These are phyloP conservation scores for Amanita jacksonii DNA, from an alignment of 768 basidiomycete species.

Conservation along the genomic window DNA sequence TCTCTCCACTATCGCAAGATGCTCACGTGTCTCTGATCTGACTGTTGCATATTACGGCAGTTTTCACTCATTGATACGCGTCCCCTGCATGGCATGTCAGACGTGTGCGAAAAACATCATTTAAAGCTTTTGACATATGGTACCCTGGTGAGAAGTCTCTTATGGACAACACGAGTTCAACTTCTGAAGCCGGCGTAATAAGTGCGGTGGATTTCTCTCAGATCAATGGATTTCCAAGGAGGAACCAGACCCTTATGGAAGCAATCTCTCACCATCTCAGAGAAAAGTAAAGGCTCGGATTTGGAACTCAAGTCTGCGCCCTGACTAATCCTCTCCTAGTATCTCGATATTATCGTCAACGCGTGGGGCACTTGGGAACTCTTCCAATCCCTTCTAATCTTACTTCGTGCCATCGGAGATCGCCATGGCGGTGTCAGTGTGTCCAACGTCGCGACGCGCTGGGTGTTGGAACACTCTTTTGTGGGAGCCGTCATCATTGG, in stretches of 20 bases:
- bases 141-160: constrained; percentile 47
- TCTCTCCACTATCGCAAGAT: not conserved
- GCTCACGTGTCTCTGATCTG: not conserved
- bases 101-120: constrained; percentile 63
- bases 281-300: constrained; percentile 45
- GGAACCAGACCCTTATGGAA: constrained; percentile 65
- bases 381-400: constrained; percentile 56
- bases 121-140: constrained; percentile 78
- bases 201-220: constrained; percentile 81
- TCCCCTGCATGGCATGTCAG: constrained; percentile 66
- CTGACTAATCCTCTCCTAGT: constrained; percentile 31
- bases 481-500: constrained; percentile 80
- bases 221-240: constrained; percentile 62
- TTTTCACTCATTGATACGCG: constrained; percentile 78
- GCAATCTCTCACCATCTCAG: constrained; percentile 68
- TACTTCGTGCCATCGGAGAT: constrained; percentile 56
- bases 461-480: constrained; percentile 71
- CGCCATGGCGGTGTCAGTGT: constrained; percentile 58
- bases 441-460: constrained; percentile 71
- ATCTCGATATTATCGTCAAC: constrained; percentile 72
- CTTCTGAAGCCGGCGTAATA: not conserved
- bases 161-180: constrained; percentile 5
- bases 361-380: constrained; percentile 75
- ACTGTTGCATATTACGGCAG: constrained; percentile 25
- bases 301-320: not conserved